Evolutionary conservation across 2,329 filamentous ascomycete species (phyloP), one percentile per base, ranked within the genome.

Genomic region (Diaporthe longicolla): DNA sequence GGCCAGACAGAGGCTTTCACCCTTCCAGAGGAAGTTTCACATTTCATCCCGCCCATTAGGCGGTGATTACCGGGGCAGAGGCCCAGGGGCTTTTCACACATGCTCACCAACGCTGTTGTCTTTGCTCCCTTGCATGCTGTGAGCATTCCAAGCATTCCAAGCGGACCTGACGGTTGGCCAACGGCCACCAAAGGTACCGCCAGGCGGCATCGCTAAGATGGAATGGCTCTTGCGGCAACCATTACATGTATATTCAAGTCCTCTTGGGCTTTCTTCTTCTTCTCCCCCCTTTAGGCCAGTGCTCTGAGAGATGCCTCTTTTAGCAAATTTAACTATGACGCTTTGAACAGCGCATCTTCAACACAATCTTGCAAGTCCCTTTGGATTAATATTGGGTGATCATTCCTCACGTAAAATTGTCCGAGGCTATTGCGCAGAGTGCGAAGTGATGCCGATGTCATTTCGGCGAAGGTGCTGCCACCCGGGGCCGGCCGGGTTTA

Each of bases 271-370:
- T 52, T 8, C 52, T 50, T 66, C 43, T 50, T 65, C 45, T 66
- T 37, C 29, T 32, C 17, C 26, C 37, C 37, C 37, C 2, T 40
- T 40, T 66, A 54, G 63, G 45, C 63, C 54, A 66, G 29, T 40
- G 19, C 63, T 66, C 45, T 48, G 63, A 66, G 63, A 66, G 63
- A 35, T 52, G 63, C 63, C 63, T 66, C 63, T 52, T 66, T 48
- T 52, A 52, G 21, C 45, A 37, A 52, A 37, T 37, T 66, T 32
- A 52, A 66, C n/a, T 50, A n/a, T 11, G 21, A 24, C 63, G 63
- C 63, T 52, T 66, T 66, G 45, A 52, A 50, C 13, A 40, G 63
- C 63, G 63, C 24, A 24, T 66, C 26, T 19, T 19, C 45, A 66
- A 19, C 11, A 9, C 8, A 61, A 10, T 37, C 21, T 40, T 8